phyloP scores from a whole-genome alignment of 1,139 yeast genomes.

The Geotrichum histeridarum region DNA sequence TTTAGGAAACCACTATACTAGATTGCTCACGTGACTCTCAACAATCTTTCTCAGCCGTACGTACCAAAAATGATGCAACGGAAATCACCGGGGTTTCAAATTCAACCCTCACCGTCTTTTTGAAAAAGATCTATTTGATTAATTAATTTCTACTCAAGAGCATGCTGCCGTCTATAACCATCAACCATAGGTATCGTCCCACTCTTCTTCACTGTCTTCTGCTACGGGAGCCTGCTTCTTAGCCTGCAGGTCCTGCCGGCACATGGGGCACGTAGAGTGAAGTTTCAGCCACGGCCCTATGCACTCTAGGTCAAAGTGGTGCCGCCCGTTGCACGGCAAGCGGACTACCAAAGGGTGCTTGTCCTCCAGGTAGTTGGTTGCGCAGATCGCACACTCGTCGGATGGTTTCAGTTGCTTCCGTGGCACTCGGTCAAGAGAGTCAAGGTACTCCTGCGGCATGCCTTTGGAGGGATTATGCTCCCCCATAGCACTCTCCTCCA shows the following conservation, averaged over 20 bases:
- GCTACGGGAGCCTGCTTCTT: conserved; percentile 45
- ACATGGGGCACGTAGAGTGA: conserved; percentile 81
- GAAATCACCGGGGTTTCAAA: too few species aligned
- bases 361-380: conserved; percentile 65
- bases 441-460: conserved; percentile 64
- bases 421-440: conserved; percentile 66
- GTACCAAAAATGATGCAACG: too few species aligned
- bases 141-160: too few species aligned
- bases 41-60: too few species aligned
- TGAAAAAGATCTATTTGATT: too few species aligned
- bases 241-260: conserved; percentile 64
- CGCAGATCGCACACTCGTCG: conserved; percentile 80
- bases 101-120: too few species aligned
- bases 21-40: too few species aligned
- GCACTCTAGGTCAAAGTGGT: conserved; percentile 83
- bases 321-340: conserved; percentile 68
- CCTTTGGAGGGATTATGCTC: conserved; percentile 41
- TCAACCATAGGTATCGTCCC: conserved; percentile 56
- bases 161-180: too few species aligned
- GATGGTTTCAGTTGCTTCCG: conserved; percentile 46
- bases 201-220: conserved; percentile 57
- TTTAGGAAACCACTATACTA: too few species aligned
- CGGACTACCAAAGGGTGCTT: conserved; percentile 73
- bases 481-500: not conserved
- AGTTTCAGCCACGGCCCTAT: conserved; percentile 82